A percentile compares a stretch with the other conserved stretches of the same genome.
Evolutionary conservation across 306 rosid species (phyloP).

Genomic region (Delonix regia): DNA sequence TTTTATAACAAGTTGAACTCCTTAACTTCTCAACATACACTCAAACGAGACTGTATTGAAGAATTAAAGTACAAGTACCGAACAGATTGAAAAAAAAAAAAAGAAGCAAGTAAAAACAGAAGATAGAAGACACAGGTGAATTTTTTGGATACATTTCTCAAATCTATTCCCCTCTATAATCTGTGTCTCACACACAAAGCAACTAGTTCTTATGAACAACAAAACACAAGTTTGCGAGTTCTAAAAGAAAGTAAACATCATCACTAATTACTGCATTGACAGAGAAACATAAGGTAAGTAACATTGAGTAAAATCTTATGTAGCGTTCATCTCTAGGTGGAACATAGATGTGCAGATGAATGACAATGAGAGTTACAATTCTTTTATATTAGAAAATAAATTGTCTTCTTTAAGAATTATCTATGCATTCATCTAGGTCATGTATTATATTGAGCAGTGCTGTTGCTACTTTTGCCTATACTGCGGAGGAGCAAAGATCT

Average conservation of each 20-base stretch:
- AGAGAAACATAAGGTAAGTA: background rate
- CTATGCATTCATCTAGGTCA: slow-evolving; percentile 6
- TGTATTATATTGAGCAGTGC: background rate
- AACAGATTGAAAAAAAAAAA: background rate
- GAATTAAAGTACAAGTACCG: background rate
- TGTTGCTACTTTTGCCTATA: background rate
- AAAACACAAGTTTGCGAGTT: background rate
- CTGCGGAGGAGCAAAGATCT: slow-evolving; percentile 16
- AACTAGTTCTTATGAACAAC: background rate
- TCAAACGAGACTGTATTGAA: background rate
- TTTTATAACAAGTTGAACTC: background rate
- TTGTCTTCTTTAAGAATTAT: background rate
- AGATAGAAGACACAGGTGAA: background rate
- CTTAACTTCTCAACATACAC: background rate
- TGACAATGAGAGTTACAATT: background rate
- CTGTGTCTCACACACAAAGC: background rate
- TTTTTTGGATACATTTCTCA: background rate
- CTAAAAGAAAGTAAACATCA: background rate
- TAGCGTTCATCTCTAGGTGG: background rate
- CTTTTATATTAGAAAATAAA: background rate
- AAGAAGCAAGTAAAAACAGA: background rate
- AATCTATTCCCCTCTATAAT: background rate
- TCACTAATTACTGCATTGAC: background rate
- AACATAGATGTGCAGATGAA: background rate
- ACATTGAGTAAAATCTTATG: background rate